phyloP scores from a whole-genome alignment of 2,329 filamentous ascomycete genomes.

The Fusarium sarcochroum region DNA sequence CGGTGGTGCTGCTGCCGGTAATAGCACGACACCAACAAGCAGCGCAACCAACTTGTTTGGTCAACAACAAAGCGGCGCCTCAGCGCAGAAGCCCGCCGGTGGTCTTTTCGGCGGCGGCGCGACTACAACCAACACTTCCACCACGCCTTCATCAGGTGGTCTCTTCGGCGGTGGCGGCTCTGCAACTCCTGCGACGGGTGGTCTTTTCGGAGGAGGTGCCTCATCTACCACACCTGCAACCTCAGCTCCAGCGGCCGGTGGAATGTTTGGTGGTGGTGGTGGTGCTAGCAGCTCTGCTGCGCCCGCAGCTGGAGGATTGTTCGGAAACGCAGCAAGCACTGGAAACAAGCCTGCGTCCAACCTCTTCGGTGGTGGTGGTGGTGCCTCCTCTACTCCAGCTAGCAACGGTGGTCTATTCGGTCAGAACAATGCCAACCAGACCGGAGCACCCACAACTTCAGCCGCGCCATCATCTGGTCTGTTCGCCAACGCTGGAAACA shows the following conservation, averaged over 20 bases:
- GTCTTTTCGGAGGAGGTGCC: slow-evolving; percentile 44
- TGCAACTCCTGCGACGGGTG: slow-evolving; percentile 41
- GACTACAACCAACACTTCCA: slow-evolving; percentile 42
- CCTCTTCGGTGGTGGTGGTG: slow-evolving; percentile 50
- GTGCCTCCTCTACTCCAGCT: slow-evolving; percentile 44
- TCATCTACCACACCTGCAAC: slow-evolving; percentile 48
- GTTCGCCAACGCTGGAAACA: slow-evolving; percentile 48
- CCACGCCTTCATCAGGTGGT: slow-evolving; percentile 33
- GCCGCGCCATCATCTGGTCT: slow-evolving; percentile 49
- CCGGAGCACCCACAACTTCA: slow-evolving; percentile 43
- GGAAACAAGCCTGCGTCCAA: slow-evolving; percentile 40
- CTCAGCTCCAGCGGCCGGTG: slow-evolving; percentile 42
- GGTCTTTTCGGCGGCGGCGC: slow-evolving; percentile 44
- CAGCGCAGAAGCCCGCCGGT: slow-evolving; percentile 49
- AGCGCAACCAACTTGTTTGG: slow-evolving; percentile 52
- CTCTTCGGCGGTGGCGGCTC: slow-evolving; percentile 48
- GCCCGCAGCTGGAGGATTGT: slow-evolving; percentile 51
- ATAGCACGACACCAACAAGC: slow-evolving; percentile 49
- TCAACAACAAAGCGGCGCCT: slow-evolving; percentile 49
- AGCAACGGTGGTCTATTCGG: slow-evolving; percentile 43
- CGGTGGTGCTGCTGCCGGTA: slow-evolving; percentile 44
- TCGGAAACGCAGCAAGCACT: slow-evolving; percentile 47
- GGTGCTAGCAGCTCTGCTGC: slow-evolving; percentile 45
- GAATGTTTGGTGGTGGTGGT: slow-evolving; percentile 46
- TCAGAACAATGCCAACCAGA: slow-evolving; percentile 46